Evolutionary conservation across 2,329 filamentous ascomycete species (phyloP).

Genomic region (Cytospora piceicola): DNA sequence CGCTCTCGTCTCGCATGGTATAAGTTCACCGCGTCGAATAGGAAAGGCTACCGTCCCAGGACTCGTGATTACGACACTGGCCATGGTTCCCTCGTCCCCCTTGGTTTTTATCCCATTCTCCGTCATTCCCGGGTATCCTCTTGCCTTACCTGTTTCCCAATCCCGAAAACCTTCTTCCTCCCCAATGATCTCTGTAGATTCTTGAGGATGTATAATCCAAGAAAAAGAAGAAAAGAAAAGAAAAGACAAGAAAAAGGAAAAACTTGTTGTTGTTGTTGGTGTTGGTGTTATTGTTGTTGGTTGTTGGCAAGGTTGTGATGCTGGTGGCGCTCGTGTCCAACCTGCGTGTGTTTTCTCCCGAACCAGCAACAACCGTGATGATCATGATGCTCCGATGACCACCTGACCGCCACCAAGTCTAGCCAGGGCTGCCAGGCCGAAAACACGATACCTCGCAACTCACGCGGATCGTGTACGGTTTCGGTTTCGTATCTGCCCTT

Average conservation of each 20-base stretch:
- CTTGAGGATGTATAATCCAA: background rate
- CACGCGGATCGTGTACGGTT: background rate
- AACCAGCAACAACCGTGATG: constrained; percentile 4
- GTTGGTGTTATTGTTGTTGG: no score
- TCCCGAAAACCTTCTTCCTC: background rate
- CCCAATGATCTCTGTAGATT: background rate
- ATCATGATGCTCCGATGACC: background rate
- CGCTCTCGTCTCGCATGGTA: background rate
- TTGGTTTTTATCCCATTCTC: background rate
- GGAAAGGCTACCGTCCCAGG: background rate
- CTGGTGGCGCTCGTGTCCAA: background rate
- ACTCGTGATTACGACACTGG: background rate
- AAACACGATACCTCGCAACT: constrained; percentile 3
- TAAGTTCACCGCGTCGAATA: background rate
- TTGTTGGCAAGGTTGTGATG: background rate
- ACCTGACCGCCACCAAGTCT: background rate
- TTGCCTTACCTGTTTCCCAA: background rate
- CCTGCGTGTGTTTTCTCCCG: background rate
- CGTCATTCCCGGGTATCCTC: background rate
- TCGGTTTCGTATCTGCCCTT: background rate
- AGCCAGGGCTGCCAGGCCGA: constrained; percentile 1
- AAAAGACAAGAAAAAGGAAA: background rate
- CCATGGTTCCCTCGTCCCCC: background rate
- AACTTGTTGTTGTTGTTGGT: background rate
- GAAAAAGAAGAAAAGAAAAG: background rate